phyloP scores from a whole-genome alignment of 169 alveolate species.

The Cryptosporidium meleagridis region DNA sequence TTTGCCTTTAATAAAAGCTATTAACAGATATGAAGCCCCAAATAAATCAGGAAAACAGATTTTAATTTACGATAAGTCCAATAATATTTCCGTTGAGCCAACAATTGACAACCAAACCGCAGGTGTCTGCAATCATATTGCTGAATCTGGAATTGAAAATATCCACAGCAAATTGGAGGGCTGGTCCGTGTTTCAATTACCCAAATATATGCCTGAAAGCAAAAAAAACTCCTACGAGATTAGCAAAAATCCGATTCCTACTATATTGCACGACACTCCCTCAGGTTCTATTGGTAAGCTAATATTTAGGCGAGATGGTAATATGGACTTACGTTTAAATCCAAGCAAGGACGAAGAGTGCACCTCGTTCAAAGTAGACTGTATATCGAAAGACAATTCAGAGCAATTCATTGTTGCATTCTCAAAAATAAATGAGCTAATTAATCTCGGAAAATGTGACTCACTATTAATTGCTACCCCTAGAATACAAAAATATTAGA shows the following conservation, averaged over 20 bases:
- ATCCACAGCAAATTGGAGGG: neutral
- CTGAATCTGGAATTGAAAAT: neutral
- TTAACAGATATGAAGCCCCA: neutral
- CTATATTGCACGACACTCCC: conserved; percentile 41
- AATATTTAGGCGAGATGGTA: conserved; percentile 5
- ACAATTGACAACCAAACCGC: neutral
- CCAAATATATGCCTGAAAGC: conserved; percentile 40
- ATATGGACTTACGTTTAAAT: neutral
- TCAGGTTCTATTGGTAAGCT: conserved; percentile 67
- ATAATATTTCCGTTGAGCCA: neutral
- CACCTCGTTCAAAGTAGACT: conserved; percentile 5
- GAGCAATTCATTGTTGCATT: conserved; percentile 59
- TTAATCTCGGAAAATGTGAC: conserved; percentile 44
- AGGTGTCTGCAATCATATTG: neutral
- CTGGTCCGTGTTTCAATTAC: conserved; percentile 56
- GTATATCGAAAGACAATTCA: neutral
- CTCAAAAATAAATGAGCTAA: conserved; percentile 48
- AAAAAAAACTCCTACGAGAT: neutral
- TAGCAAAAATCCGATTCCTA: neutral
- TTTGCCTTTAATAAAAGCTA: neutral
- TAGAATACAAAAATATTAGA: neutral
- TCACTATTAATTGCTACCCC: conserved; percentile 53
- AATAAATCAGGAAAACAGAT: neutral
- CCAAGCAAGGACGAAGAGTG: neutral
- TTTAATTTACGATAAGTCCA: neutral